Evolutionary conservation across 2,329 filamentous ascomycete species (phyloP), one percentile per base, ranked within the genome.

Genomic region (Talaromyces albobiverticillius): DNA sequence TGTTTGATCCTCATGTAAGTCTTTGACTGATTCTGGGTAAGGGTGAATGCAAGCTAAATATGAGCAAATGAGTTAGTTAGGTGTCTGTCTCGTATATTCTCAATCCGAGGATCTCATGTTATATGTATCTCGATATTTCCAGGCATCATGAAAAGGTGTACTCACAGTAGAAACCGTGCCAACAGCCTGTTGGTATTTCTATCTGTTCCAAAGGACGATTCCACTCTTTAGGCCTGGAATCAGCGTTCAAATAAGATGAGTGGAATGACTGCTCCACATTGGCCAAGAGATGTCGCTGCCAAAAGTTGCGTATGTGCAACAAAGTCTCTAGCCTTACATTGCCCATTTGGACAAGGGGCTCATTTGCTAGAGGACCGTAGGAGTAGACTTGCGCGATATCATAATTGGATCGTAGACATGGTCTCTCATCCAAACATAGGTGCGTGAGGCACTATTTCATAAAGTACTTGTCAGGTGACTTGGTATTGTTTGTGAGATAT

Each of bases 251-350:
- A 70, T 18, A 63, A 60, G 3, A 57, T 38, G 42, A 61, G 46
- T 45, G 26, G 23, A 65, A 71, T 0, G 63, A 66, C 5, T 58
- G 55, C 48, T 71, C 67, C 9, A 56, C 51, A 0, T 53, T 36
- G 20, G 64, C 67, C 9, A 70, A 62, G 7, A 76, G 54, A 57
- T 76, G 72, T 3, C 67, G 64, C 32, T 72, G 68, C 72, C 72
- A 76, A 55, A 75, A 76, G 54, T 71, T 72, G 13, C 71, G 67
- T 16, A 75, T 68, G 36, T 73, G 67, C 22, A 75, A 52, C n/a
- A 75, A 43, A 7, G 59, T 63, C 23, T 59, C 18, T 4, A 73
- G 58, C 40, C 73, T 59, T 3, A 72, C 53, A 1, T 56, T 48
- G 1, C 59, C 53, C 3, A 59, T 51, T 3, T 55, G 31, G 18